A percentile compares a stretch with the other conserved stretches of the same genome.
phyloP scores from a whole-genome alignment of 768 basidiomycete species.

The Xerocomellus dryophilus region DNA sequence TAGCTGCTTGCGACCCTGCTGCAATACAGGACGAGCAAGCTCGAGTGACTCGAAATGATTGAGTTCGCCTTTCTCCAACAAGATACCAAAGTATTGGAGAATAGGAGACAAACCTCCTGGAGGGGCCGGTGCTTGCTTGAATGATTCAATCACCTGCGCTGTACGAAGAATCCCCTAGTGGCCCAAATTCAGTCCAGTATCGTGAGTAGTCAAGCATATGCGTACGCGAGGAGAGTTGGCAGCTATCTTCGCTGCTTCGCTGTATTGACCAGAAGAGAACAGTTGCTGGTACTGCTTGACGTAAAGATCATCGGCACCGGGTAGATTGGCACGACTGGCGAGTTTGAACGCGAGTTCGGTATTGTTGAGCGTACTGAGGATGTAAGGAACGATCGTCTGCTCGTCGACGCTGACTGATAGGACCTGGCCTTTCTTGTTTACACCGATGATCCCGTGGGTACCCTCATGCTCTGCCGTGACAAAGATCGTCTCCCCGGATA shows the following conservation, averaged over 20 bases:
- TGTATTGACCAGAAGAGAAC: constrained; percentile 84
- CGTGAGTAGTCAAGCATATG: background rate
- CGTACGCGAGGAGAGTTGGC: constrained; percentile 91
- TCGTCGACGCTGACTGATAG: constrained; percentile 97
- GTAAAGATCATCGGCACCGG: constrained; percentile 97
- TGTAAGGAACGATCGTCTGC: constrained; percentile 92
- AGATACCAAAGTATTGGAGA: constrained; percentile 95
- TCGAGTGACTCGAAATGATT: constrained; percentile 96
- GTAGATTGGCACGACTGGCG: constrained; percentile 91
- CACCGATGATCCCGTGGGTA: constrained; percentile 93
- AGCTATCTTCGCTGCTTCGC: constrained; percentile 95
- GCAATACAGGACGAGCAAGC: constrained; percentile 91
- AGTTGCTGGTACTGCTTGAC: constrained; percentile 90
- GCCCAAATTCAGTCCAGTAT: constrained; percentile 4
- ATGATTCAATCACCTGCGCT: constrained; percentile 91
- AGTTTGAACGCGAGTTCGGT: constrained; percentile 97
- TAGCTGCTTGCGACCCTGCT: constrained; percentile 94
- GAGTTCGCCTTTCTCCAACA: constrained; percentile 97
- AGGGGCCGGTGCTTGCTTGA: constrained; percentile 91
- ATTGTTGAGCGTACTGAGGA: constrained; percentile 91
- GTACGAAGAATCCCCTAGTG: constrained; percentile 89
- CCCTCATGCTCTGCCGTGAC: constrained; percentile 96
- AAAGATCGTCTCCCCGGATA: constrained; percentile 98
- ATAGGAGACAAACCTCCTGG: constrained; percentile 92
- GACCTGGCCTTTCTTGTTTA: constrained; percentile 99